Evolutionary conservation across 768 basidiomycete species (phyloP).

Genomic region (Tricholoma hemisulphureum): DNA sequence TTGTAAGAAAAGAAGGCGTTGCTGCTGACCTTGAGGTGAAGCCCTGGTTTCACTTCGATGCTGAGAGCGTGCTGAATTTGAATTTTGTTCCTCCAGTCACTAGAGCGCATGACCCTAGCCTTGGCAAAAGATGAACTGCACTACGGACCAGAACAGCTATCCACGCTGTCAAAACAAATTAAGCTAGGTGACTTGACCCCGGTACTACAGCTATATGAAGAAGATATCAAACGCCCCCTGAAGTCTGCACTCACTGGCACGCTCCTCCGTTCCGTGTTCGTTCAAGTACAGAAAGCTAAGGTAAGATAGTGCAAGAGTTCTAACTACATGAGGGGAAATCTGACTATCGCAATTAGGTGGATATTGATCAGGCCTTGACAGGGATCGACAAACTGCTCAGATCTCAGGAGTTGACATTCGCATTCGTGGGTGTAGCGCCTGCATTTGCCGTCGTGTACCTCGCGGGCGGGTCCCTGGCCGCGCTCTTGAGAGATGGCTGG

Average conservation of each 20-base stretch:
- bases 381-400: constrained; percentile 94
- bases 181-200: constrained; percentile 82
- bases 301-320: constrained; percentile 37
- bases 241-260: constrained; percentile 79
- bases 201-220: constrained; percentile 85
- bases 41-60: background rate
- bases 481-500: constrained; percentile 49
- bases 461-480: constrained; percentile 49
- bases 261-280: constrained; percentile 78
- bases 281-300: constrained; percentile 96
- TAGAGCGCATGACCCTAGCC: constrained; percentile 89
- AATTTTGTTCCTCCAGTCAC: constrained; percentile 51
- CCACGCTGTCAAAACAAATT: constrained; percentile 61
- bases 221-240: constrained; percentile 86
- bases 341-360: constrained; percentile 55
- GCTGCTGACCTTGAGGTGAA: constrained; percentile 80
- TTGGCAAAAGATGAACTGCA: constrained; percentile 79
- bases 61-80: background rate
- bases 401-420: constrained; percentile 94
- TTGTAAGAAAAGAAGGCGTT: constrained; percentile 80
- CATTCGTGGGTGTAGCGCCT: constrained; percentile 94
- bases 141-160: constrained; percentile 64
- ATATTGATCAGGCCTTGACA: constrained; percentile 83
- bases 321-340: background rate
- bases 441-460: constrained; percentile 79